Conservation (phyloP, 805 yeast genomes). For the Schizosaccharomyces cryophilus region DNA sequence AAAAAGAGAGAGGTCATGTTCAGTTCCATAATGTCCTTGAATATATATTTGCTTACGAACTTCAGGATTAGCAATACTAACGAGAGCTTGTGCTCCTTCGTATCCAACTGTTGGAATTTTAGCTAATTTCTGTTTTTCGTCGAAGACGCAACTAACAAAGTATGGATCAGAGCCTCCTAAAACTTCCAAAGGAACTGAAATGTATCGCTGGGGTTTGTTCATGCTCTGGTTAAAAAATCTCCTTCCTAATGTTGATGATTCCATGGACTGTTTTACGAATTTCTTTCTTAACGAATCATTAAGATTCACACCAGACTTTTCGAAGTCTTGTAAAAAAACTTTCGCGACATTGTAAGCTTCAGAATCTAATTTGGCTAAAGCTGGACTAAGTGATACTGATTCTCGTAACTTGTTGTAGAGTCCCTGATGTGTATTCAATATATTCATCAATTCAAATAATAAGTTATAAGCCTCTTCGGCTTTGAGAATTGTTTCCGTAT, state of each 20-base stretch:
- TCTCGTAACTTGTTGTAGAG: constrained; percentile 24
- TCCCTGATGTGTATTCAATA: constrained; percentile 59
- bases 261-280: background rate
- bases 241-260: background rate
- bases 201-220: background rate
- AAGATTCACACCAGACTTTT: constrained; percentile 73
- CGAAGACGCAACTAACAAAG: background rate
- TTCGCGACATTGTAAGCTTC: constrained; percentile 73
- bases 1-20: constrained; percentile 34
- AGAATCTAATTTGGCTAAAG: constrained; percentile 14
- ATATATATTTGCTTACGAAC: constrained; percentile 53
- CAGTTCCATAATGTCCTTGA: constrained; percentile 39
- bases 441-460: constrained; percentile 84
- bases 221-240: background rate
- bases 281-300: constrained; percentile 15
- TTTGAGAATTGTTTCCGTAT: constrained; percentile 38
- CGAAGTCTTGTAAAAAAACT: constrained; percentile 59
- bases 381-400: constrained; percentile 30
- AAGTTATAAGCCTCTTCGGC: constrained; percentile 74
- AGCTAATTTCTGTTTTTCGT: constrained; percentile 4
- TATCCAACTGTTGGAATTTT: constrained; percentile 24
- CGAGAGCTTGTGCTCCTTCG: constrained; percentile 38
- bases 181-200: constrained; percentile 3
- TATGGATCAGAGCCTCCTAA: background rate
- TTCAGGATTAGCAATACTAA: constrained; percentile 28